Evolutionary conservation across 2,329 filamentous ascomycete genomes (phyloP).

Genomic region (Botrytis elliptica): DNA sequence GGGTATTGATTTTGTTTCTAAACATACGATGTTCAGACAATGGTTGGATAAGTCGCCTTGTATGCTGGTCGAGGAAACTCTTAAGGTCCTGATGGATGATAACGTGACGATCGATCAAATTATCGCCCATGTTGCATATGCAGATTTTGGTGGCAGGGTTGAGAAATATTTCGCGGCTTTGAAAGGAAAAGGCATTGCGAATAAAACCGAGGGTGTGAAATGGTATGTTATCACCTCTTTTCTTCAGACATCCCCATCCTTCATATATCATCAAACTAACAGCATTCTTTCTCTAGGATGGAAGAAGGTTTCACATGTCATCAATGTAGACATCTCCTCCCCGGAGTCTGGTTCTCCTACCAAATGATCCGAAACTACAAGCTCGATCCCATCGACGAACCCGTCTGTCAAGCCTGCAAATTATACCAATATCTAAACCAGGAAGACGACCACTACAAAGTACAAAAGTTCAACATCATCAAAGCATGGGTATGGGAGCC

Average conservation of each 20-base stretch:
- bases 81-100: constrained; percentile 24
- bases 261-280: constrained; percentile 1
- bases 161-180: constrained; percentile 1
- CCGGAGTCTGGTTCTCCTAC: constrained; percentile 31
- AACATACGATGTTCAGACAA: constrained; percentile 28
- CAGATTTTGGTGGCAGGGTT: constrained; percentile 6
- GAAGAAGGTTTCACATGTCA: constrained; percentile 19
- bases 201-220: constrained; percentile 21
- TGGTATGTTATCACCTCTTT: constrained; percentile 25
- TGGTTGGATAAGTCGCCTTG: constrained; percentile 35
- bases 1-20: constrained; percentile 28
- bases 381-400: not conserved
- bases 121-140: constrained; percentile 27
- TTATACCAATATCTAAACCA: constrained; percentile 21
- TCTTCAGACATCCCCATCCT: not conserved
- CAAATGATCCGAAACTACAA: constrained; percentile 1
- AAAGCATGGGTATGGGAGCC: constrained; percentile 25
- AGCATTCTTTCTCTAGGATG: constrained; percentile 13
- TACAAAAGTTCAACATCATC: constrained; percentile 28
- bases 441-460: constrained; percentile 36
- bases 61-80: constrained; percentile 28
- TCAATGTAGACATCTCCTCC: constrained; percentile 18
- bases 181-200: not conserved
- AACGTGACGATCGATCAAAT: constrained; percentile 4
- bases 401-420: constrained; percentile 29